Evolutionary conservation across 2,329 filamentous ascomycete genomes (phyloP).

Genomic region (Colletotrichum horii): DNA sequence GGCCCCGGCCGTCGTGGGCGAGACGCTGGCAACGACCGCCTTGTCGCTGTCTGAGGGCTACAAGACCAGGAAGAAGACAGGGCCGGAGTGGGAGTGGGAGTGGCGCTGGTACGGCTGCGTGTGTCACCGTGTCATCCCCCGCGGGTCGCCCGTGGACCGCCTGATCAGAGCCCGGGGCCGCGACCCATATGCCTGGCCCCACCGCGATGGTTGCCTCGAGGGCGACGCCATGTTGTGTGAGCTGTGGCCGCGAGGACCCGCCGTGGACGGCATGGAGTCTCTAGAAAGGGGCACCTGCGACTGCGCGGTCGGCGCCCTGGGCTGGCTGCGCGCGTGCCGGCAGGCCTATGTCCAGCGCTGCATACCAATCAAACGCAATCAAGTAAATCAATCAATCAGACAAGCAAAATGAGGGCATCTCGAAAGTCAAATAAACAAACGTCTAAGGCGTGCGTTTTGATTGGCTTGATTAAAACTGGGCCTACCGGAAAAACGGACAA

Average conservation of each 20-base stretch:
- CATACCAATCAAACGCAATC: too few relatives aligned
- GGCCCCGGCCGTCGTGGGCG: rapidly evolving
- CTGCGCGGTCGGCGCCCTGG: conserved; percentile 31
- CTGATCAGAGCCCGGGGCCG: neutral
- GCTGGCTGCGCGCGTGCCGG: conserved; percentile 34
- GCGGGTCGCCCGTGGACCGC: neutral
- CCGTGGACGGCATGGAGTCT: neutral
- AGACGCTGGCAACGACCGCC: neutral
- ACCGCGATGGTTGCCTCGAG: neutral
- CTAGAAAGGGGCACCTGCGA: neutral
- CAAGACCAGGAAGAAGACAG: neutral
- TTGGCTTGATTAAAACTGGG: too few relatives aligned
- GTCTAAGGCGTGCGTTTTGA: too few relatives aligned
- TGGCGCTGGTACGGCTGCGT: conserved; percentile 31
- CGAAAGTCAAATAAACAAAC: too few relatives aligned
- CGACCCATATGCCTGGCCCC: neutral
- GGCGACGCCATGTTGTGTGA: conserved; percentile 16
- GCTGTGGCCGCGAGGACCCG: conserved; percentile 23
- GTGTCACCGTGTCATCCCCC: conserved; percentile 26
- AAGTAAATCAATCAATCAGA: too few relatives aligned
- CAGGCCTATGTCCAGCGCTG: too few relatives aligned
- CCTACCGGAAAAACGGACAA: too few relatives aligned
- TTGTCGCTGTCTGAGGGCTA: neutral
- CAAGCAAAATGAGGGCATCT: too few relatives aligned
- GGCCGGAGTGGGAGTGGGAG: neutral